Conservation (phyloP, 2,329 filamentous ascomycete species). For the Lizonia empirigonia region DNA sequence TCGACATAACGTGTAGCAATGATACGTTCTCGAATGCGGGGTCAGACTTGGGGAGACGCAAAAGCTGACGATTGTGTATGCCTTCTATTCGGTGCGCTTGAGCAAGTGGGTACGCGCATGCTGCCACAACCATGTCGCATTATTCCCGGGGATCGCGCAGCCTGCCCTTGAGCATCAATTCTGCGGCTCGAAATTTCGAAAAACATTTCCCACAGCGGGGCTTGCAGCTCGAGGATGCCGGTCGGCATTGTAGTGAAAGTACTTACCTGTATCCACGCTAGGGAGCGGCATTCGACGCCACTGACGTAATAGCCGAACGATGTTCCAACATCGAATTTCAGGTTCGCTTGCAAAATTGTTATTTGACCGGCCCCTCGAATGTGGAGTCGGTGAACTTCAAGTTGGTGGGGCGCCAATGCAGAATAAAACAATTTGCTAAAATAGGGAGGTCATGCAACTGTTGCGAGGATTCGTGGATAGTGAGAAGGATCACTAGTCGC, state of each 20-base stretch:
- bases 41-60: conserved; percentile 11
- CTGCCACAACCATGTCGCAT: neutral
- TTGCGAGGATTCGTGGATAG: neutral
- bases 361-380: neutral
- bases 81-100: conserved; percentile 5
- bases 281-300: conserved; percentile 4
- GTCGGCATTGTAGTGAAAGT: neutral
- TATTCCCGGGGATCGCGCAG: neutral
- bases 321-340: conserved; percentile 14
- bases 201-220: neutral
- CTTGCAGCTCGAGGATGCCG: neutral
- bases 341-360: neutral
- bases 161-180: neutral
- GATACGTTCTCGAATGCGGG: conserved; percentile 4
- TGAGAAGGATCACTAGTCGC: neutral
- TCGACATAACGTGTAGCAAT: conserved; percentile 2
- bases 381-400: neutral
- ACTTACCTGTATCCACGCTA: conserved; percentile 1
- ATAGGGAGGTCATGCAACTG: neutral
- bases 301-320: conserved; percentile 17
- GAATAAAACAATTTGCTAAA: neutral
- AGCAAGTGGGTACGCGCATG: neutral
- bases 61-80: neutral
- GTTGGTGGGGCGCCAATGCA: neutral
- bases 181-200: neutral